phyloP scores from a whole-genome alignment of 2,329 filamentous ascomycete genomes.

The Ceratocystis variospora region DNA sequence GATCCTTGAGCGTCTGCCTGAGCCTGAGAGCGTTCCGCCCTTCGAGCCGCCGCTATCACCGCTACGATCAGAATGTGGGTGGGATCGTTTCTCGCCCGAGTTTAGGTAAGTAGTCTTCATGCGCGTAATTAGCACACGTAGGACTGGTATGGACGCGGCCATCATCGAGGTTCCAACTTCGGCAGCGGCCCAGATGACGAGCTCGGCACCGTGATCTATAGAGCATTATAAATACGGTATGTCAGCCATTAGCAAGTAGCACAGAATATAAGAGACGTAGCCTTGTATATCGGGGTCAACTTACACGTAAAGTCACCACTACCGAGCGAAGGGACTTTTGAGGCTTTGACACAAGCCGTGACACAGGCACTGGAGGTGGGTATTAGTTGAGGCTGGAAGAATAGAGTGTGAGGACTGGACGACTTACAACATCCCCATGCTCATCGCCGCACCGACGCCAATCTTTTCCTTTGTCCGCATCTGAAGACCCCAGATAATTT shows the following conservation, averaged over 20 bases:
- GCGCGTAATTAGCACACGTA: slow-evolving; percentile 20
- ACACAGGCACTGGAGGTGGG: slow-evolving; percentile 24
- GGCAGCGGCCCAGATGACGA: slow-evolving; percentile 21
- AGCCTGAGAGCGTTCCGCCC: not conserved
- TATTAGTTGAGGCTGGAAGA: not conserved
- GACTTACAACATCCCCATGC: slow-evolving; percentile 31
- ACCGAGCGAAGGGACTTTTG: slow-evolving; percentile 22
- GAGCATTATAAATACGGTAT: too few species aligned
- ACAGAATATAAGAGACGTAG: not conserved
- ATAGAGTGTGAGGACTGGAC: not conserved
- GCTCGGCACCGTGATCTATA: slow-evolving; percentile 20
- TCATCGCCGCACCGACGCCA: slow-evolving; percentile 31
- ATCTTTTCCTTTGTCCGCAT: slow-evolving; percentile 31
- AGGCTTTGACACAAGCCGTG: slow-evolving; percentile 26
- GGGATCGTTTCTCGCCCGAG: slow-evolving; percentile 14
- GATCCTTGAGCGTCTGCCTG: not conserved
- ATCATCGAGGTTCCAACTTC: slow-evolving; percentile 22
- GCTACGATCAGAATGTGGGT: not conserved
- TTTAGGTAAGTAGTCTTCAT: slow-evolving; percentile 19
- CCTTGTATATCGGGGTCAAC: slow-evolving; percentile 2
- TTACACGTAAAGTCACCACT: slow-evolving; percentile 21
- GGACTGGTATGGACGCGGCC: slow-evolving; percentile 22
- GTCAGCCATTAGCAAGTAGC: not conserved
- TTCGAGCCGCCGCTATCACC: not conserved
- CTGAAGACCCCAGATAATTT: slow-evolving; percentile 29